Evolutionary conservation across 306 rosid genomes (phyloP).

Genomic region (Purshia tridentata): DNA sequence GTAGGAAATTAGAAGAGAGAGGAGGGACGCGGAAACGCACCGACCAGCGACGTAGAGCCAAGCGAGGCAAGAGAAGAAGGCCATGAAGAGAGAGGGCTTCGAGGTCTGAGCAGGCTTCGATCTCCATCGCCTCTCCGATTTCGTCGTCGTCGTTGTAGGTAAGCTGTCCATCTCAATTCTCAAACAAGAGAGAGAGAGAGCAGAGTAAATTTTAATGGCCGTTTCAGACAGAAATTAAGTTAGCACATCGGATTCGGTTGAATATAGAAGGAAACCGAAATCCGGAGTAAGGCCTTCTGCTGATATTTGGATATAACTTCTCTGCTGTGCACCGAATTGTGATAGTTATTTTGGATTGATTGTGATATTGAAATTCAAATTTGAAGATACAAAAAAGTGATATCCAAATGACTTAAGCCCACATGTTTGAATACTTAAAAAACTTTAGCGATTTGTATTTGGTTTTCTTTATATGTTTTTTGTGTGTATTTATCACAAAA

Average conservation of each 20-base stretch:
- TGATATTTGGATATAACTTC: too few relatives aligned
- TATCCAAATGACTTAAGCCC: too few relatives aligned
- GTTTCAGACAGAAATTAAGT: background rate
- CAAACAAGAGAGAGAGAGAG: conserved; percentile 7
- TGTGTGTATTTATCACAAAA: too few relatives aligned
- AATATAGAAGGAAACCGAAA: background rate
- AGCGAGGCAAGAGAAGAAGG: conserved; percentile 91
- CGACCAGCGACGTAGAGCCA: conserved; percentile 99
- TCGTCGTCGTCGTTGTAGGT: conserved; percentile 64
- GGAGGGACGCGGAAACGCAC: conserved; percentile 29
- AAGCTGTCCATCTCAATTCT: conserved; percentile 57
- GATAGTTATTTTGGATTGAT: too few relatives aligned
- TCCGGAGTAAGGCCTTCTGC: too few relatives aligned
- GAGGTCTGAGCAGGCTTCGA: conserved; percentile 69
- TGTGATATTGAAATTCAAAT: too few relatives aligned
- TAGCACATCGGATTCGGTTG: background rate
- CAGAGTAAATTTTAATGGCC: background rate
- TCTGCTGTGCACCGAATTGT: too few relatives aligned
- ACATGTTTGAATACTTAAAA: background rate
- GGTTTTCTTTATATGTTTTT: too few relatives aligned
- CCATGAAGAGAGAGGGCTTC: conserved; percentile 72
- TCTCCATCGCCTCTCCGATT: conserved; percentile 64
- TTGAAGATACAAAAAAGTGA: too few relatives aligned
- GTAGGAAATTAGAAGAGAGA: background rate
- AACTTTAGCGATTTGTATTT: too few relatives aligned